phyloP scores from a whole-genome alignment of 768 basidiomycete species.

The Ramaria sp. region DNA sequence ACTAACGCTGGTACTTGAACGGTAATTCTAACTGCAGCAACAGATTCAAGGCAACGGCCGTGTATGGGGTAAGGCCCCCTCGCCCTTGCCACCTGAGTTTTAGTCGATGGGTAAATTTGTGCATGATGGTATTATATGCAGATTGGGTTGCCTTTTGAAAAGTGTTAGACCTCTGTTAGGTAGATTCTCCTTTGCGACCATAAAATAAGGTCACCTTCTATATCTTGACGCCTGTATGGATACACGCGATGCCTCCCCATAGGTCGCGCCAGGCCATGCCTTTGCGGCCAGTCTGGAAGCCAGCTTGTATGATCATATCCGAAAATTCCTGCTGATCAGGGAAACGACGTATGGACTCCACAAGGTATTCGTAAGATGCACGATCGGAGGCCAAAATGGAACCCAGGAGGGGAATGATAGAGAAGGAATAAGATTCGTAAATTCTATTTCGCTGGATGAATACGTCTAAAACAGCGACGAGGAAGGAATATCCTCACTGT shows the following conservation, averaged over 20 bases:
- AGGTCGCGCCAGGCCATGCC: conserved; percentile 80
- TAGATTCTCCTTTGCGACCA: background rate
- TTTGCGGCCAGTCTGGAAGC: conserved; percentile 65
- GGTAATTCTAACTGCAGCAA: too few relatives aligned
- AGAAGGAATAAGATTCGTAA: conserved; percentile 95
- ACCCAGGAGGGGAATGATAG: conserved; percentile 89
- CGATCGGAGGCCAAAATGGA: conserved; percentile 94
- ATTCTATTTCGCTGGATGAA: conserved; percentile 34
- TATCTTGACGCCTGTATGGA: conserved; percentile 78
- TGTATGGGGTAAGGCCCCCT: too few relatives aligned
- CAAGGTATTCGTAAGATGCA: conserved; percentile 92
- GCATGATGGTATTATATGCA: too few relatives aligned
- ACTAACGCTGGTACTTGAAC: too few relatives aligned
- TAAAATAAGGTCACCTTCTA: conserved; percentile 20
- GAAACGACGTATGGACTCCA: conserved; percentile 94
- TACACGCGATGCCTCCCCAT: conserved; percentile 81
- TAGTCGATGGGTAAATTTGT: too few relatives aligned
- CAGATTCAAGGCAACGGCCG: too few relatives aligned
- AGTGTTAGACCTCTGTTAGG: too few relatives aligned
- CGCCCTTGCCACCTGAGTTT: too few relatives aligned
- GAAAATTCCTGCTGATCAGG: conserved; percentile 84
- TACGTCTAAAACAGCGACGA: background rate
- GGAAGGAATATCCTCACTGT: conserved; percentile 47
- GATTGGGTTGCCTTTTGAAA: too few relatives aligned
- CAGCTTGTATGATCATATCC: conserved; percentile 77